Evolutionary conservation across 306 rosid genomes (phyloP).

Genomic region (Trifolium dubium): DNA sequence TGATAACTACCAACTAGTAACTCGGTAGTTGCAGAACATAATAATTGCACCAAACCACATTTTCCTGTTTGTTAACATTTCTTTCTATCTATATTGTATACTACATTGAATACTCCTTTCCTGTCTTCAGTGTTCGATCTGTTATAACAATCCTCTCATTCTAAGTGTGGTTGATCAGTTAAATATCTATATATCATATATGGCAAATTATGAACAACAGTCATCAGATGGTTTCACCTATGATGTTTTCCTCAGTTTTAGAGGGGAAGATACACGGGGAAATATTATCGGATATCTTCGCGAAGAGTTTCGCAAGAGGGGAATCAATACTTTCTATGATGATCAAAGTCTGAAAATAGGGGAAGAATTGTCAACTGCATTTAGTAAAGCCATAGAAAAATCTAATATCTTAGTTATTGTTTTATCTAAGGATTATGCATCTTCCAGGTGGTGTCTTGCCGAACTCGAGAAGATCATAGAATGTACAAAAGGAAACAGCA

Average conservation of each 20-base stretch:
- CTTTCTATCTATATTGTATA: too few relatives aligned
- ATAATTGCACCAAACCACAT: too few relatives aligned
- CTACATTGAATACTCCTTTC: too few relatives aligned
- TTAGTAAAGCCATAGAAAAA: neutral
- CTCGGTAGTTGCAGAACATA: too few relatives aligned
- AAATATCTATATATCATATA: too few relatives aligned
- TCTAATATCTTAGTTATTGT: constrained; percentile 7
- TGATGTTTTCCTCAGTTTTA: neutral
- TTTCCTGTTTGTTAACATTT: too few relatives aligned
- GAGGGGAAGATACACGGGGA: neutral
- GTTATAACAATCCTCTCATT: too few relatives aligned
- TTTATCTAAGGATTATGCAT: neutral
- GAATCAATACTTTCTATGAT: constrained; percentile 22
- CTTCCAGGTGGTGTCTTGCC: neutral
- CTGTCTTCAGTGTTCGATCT: too few relatives aligned
- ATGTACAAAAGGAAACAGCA: too few relatives aligned
- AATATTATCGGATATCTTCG: neutral
- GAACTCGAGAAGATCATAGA: neutral
- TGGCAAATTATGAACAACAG: neutral
- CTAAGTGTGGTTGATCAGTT: too few relatives aligned
- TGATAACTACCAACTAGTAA: too few relatives aligned
- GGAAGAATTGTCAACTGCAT: neutral
- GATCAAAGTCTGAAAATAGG: neutral
- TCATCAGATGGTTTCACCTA: neutral
- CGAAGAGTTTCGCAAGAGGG: neutral